A percentile compares a stretch with the other conserved stretches of the same genome.
Conservation (phyloP, 371 early-diverging fungal species). For the Coemansia sp. region DNA sequence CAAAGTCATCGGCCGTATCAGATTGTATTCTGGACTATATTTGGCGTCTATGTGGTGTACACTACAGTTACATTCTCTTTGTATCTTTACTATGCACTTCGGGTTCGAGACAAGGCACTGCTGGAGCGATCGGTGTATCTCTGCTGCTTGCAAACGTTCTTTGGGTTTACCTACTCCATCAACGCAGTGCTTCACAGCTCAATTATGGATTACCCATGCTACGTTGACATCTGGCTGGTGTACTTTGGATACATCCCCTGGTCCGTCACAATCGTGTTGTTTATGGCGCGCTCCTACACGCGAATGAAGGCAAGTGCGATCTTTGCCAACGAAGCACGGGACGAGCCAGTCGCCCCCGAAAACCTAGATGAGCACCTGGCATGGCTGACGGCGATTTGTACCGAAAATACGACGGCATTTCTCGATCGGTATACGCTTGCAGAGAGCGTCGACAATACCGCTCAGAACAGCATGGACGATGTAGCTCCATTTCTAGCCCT, state of each 20-base stretch:
- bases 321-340: not conserved
- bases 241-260: slow-evolving; percentile 11
- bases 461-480: not conserved
- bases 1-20: slow-evolving; percentile 8
- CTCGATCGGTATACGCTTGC: not conserved
- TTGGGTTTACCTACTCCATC: slow-evolving; percentile 11
- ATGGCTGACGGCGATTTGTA: not conserved
- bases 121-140: slow-evolving; percentile 14
- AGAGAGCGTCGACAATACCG: not conserved
- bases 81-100: slow-evolving; percentile 14
- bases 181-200: slow-evolving; percentile 20
- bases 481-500: not conserved
- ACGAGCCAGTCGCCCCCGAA: not conserved
- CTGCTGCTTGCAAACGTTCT: slow-evolving; percentile 11
- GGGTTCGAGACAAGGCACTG: slow-evolving; percentile 19
- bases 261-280: slow-evolving; percentile 5
- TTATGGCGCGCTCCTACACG: slow-evolving; percentile 21
- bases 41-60: slow-evolving; percentile 17
- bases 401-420: not conserved
- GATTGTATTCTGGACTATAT: slow-evolving; percentile 16
- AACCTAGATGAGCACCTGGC: not conserved
- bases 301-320: not conserved
- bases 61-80: slow-evolving; percentile 7
- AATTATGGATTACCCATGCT: slow-evolving; percentile 20
- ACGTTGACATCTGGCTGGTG: slow-evolving; percentile 23